Evolutionary conservation across 805 yeast species (phyloP).

Genomic region (Saccharomycopsis oosterbeekiorum): DNA sequence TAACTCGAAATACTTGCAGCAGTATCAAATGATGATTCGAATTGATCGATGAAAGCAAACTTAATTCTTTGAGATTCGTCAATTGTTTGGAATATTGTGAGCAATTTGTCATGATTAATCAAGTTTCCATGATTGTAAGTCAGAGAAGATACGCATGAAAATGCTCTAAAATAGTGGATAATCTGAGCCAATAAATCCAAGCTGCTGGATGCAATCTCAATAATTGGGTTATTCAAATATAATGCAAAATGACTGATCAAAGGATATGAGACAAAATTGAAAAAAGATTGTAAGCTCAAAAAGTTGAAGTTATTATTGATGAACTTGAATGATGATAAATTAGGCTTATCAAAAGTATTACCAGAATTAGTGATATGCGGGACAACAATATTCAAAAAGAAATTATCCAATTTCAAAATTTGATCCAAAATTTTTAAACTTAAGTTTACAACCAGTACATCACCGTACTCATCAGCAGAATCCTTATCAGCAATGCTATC

Average conservation of each 20-base stretch:
- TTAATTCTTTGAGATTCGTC: conserved; percentile 72
- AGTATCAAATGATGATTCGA: conserved; percentile 33
- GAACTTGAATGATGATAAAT: neutral
- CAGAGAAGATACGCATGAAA: conserved; percentile 21
- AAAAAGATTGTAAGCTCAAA: conserved; percentile 39
- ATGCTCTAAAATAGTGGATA: conserved; percentile 13
- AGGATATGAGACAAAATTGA: conserved; percentile 62
- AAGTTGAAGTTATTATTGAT: neutral
- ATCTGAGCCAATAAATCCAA: conserved; percentile 44
- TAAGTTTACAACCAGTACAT: conserved; percentile 30
- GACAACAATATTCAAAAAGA: conserved; percentile 35
- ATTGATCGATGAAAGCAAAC: conserved; percentile 60
- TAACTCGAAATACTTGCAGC: conserved; percentile 33
- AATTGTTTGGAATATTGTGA: conserved; percentile 62
- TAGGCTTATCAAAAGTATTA: neutral
- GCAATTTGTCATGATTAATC: conserved; percentile 46
- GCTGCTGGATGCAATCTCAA: conserved; percentile 41
- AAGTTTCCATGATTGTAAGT: conserved; percentile 23
- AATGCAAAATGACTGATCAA: conserved; percentile 65
- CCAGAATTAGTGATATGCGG: conserved; percentile 2
- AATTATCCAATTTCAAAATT: conserved; percentile 44
- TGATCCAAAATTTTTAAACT: conserved; percentile 37
- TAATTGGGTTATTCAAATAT: conserved; percentile 53
- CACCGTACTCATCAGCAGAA: conserved; percentile 22
- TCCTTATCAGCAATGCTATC: conserved; percentile 41